Evolutionary conservation across 352 stramenopile species (phyloP).

Genomic region (Thalassiosira gravida): DNA sequence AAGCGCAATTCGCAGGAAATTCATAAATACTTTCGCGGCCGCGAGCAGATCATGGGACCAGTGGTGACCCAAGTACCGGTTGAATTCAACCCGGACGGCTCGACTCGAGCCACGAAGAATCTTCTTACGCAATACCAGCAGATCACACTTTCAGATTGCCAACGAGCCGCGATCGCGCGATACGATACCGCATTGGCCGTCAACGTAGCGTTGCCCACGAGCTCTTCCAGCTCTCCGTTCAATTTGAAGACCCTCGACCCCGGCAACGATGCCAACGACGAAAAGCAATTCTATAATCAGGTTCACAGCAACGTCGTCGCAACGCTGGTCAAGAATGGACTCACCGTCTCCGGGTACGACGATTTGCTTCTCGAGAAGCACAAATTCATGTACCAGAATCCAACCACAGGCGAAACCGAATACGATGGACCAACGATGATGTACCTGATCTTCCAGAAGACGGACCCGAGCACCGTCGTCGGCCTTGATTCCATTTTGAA

Average conservation of each 20-base stretch:
- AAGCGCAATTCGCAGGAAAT: not conserved
- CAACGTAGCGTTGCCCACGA: not conserved
- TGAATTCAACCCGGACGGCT: not conserved
- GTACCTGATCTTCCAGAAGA: not conserved
- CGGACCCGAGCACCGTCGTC: constrained; percentile 15
- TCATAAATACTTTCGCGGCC: not conserved
- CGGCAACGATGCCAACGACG: not conserved
- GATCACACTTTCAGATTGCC: not conserved
- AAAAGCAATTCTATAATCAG: constrained; percentile 1
- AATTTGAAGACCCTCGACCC: constrained; percentile 11
- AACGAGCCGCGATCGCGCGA: not conserved
- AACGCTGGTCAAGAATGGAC: constrained; percentile 11
- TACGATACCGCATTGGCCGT: not conserved
- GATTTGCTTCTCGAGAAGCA: not conserved
- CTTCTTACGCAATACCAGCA: constrained; percentile 4
- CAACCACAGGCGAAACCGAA: not conserved
- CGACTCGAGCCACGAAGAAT: not conserved
- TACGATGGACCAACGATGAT: constrained; percentile 18
- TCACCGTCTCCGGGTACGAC: not conserved
- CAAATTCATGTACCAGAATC: constrained; percentile 15
- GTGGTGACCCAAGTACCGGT: constrained; percentile 4
- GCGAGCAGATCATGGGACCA: not conserved
- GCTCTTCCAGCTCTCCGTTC: not conserved
- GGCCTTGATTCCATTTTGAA: not conserved
- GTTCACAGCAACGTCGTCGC: constrained; percentile 16